Conservation (phyloP, 202 grass and related monocot species). For the Setaria viridis region DNA sequence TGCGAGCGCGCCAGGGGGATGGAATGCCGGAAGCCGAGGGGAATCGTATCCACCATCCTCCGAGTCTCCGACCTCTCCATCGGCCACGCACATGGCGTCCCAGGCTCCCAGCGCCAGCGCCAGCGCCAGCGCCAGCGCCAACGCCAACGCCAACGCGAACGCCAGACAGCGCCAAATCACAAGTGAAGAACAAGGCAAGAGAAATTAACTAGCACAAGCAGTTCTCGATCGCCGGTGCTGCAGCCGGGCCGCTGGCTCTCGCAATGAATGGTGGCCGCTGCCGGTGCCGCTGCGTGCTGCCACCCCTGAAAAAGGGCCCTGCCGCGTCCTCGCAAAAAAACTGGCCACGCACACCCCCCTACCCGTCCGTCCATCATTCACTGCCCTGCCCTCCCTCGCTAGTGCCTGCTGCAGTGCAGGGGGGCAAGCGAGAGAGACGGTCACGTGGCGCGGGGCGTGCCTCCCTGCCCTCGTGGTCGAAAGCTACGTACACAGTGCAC, state of each 20-base stretch:
- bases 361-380: background rate
- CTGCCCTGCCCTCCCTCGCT: background rate
- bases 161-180: no score
- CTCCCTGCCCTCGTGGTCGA: background rate
- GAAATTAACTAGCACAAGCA: background rate
- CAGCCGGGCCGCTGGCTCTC: background rate
- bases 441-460: conserved; percentile 18
- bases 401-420: background rate
- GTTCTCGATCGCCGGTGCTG: background rate
- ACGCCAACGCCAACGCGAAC: no score
- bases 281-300: background rate
- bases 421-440: background rate
- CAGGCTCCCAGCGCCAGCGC: no score
- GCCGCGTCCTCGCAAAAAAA: background rate
- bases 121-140: no score
- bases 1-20: no score
- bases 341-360: background rate
- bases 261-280: conserved; percentile 29
- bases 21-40: no score
- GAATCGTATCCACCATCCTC: no score
- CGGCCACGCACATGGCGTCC: no score
- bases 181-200: no score
- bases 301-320: conserved; percentile 20
- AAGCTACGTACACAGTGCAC: background rate
- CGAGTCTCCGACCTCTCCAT: no score